Evolutionary conservation across 2,329 filamentous ascomycete species (phyloP).

Genomic region (Pestalotiopsis sp.): DNA sequence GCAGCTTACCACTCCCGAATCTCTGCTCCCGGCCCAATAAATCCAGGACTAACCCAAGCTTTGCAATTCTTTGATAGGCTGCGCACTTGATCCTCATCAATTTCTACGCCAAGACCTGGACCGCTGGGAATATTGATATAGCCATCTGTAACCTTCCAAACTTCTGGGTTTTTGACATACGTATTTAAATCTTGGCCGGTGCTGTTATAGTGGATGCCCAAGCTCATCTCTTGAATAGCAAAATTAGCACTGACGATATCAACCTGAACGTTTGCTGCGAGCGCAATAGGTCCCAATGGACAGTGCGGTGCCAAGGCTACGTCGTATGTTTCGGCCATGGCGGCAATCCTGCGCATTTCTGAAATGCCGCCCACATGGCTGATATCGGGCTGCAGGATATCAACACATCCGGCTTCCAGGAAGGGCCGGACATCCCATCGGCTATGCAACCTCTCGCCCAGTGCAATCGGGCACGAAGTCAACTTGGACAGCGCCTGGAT

Average conservation of each 20-base stretch:
- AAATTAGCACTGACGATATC: constrained; percentile 65
- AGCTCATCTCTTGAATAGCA: constrained; percentile 76
- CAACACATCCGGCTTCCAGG: constrained; percentile 67
- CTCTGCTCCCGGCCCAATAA: constrained; percentile 68
- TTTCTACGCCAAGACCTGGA: constrained; percentile 69
- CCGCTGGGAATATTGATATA: constrained; percentile 63
- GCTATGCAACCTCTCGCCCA: constrained; percentile 72
- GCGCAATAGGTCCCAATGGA: constrained; percentile 71
- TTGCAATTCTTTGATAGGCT: constrained; percentile 58
- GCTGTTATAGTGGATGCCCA: constrained; percentile 80
- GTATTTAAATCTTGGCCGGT: constrained; percentile 66
- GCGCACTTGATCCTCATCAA: constrained; percentile 70
- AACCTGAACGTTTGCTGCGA: constrained; percentile 73
- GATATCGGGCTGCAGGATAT: constrained; percentile 75
- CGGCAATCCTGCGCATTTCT: constrained; percentile 69
- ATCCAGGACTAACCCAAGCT: constrained; percentile 69
- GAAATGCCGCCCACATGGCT: constrained; percentile 74
- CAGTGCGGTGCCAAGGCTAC: constrained; percentile 75
- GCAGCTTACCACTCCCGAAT: constrained; percentile 67
- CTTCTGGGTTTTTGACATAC: constrained; percentile 65
- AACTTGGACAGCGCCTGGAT: constrained; percentile 60
- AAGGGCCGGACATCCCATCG: constrained; percentile 77
- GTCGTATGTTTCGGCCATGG: constrained; percentile 74
- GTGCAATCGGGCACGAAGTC: constrained; percentile 67
- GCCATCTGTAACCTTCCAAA: constrained; percentile 68